phyloP scores from a whole-genome alignment of 2,329 filamentous ascomycete species.

The Penicillium sp. region DNA sequence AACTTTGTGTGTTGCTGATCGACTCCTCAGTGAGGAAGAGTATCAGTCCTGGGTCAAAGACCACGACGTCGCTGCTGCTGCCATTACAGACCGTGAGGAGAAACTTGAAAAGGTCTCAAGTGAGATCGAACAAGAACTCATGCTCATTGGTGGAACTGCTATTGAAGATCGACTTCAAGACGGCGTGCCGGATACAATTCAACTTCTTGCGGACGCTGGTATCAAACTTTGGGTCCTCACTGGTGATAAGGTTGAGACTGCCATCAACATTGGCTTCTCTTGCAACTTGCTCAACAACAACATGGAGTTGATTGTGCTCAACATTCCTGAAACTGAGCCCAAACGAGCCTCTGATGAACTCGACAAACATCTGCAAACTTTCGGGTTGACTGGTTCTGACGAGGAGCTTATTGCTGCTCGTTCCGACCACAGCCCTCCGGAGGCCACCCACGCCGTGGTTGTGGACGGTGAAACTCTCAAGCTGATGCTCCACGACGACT shows the following conservation, averaged over 20 bases:
- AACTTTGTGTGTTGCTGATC: slow-evolving; percentile 90
- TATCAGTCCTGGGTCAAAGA: slow-evolving; percentile 83
- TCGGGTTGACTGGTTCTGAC: slow-evolving; percentile 80
- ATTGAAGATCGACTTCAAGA: slow-evolving; percentile 98
- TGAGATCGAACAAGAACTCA: slow-evolving; percentile 85
- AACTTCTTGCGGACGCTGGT: slow-evolving; percentile 83
- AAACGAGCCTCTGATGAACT: slow-evolving; percentile 68
- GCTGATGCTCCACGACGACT: slow-evolving; percentile 75
- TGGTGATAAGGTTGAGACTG: slow-evolving; percentile 97
- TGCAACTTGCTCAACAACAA: slow-evolving; percentile 97
- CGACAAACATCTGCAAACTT: slow-evolving; percentile 70
- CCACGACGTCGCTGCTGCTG: slow-evolving; percentile 82
- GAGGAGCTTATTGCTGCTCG: slow-evolving; percentile 79
- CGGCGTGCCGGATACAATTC: slow-evolving; percentile 93
- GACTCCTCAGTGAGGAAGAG: slow-evolving; percentile 75
- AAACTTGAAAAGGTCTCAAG: slow-evolving; percentile 90
- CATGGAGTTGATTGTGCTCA: slow-evolving; percentile 93
- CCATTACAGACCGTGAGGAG: slow-evolving; percentile 84
- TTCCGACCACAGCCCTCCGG: slow-evolving; percentile 81
- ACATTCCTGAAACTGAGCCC: slow-evolving; percentile 74
- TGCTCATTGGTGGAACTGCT: slow-evolving; percentile 86
- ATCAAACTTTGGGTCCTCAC: slow-evolving; percentile 99
- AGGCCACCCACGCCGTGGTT: slow-evolving; percentile 85
- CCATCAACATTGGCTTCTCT: slow-evolving; percentile 99
- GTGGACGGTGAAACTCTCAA: slow-evolving; percentile 94